Percentiles rank a stretch among this genome's conserved stretches.
Conservation (phyloP, 768 basidiomycete species). For the Coprinopsis sp. region DNA sequence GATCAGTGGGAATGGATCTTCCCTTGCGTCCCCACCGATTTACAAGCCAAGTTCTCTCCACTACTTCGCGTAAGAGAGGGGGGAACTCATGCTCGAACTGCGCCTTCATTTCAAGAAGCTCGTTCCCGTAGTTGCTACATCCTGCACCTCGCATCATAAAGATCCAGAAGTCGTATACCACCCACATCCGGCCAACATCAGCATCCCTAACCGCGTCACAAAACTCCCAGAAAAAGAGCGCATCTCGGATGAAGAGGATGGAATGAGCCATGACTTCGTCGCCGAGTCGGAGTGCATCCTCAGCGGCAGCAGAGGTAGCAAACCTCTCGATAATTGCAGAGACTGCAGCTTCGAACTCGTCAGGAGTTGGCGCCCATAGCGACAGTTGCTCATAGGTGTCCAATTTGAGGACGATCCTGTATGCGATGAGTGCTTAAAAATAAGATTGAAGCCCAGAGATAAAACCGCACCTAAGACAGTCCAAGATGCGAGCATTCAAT, state of each 20-base stretch:
- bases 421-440: not conserved
- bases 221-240: slow-evolving; percentile 15
- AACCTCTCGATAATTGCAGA: not conserved
- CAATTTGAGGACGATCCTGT: not conserved
- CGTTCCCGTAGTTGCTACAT: slow-evolving; percentile 14
- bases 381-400: not conserved
- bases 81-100: slow-evolving; percentile 12
- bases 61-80: slow-evolving; percentile 3
- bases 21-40: slow-evolving; percentile 11
- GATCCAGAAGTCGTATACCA: slow-evolving; percentile 13
- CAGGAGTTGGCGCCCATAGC: slow-evolving; percentile 1
- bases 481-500: slow-evolving; percentile 1
- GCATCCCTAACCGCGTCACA: slow-evolving; percentile 13
- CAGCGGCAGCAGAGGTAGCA: slow-evolving; percentile 8
- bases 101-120: slow-evolving; percentile 13
- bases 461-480: slow-evolving; percentile 1
- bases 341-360: not conserved
- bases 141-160: slow-evolving; percentile 14
- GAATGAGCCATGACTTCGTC: slow-evolving; percentile 14
- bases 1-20: slow-evolving; percentile 11
- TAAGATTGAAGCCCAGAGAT: not conserved
- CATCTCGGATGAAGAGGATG: slow-evolving; percentile 10
- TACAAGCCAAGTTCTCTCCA: slow-evolving; percentile 12
- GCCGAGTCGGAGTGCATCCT: slow-evolving; percentile 7
- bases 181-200: slow-evolving; percentile 15